phyloP scores from a whole-genome alignment of 805 yeast genomes.

The Suhomyces canberraensis region DNA sequence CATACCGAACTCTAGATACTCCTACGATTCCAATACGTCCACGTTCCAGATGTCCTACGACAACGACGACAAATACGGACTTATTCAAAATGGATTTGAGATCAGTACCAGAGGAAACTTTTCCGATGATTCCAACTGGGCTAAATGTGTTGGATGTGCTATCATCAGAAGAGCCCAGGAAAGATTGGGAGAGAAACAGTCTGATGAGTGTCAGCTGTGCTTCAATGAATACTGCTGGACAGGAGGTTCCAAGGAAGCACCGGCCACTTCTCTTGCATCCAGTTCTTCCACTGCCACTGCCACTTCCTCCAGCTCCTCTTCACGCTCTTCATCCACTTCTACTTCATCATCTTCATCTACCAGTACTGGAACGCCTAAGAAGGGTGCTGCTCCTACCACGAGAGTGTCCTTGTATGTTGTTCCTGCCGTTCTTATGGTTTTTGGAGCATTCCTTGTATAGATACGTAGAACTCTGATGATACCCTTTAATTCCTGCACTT shows the following conservation, averaged over 20 bases:
- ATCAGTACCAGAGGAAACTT: constrained; percentile 17
- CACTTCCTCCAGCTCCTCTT: not conserved
- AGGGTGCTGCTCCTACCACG: constrained; percentile 2
- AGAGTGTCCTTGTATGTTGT: not conserved
- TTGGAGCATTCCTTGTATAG: constrained; percentile 2
- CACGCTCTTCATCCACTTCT: no score
- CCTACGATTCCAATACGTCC: constrained; percentile 19
- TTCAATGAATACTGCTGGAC: constrained; percentile 21
- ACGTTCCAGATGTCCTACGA: constrained; percentile 23
- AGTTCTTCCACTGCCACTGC: constrained; percentile 2
- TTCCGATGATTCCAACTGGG: constrained; percentile 18
- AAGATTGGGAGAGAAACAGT: constrained; percentile 17
- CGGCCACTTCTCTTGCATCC: constrained; percentile 5
- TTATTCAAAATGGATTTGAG: constrained; percentile 21
- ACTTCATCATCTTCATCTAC: constrained; percentile 2
- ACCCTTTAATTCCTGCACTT: no score
- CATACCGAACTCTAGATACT: constrained; percentile 14
- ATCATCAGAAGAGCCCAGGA: constrained; percentile 23
- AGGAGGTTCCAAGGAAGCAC: constrained; percentile 15
- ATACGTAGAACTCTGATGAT: not conserved
- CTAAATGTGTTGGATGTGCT: constrained; percentile 25
- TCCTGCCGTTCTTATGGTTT: not conserved
- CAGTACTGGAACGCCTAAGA: constrained; percentile 2
- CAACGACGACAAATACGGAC: constrained; percentile 11
- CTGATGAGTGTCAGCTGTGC: constrained; percentile 20